Evolutionary conservation across 331 rosid species (phyloP).

Genomic region (Erythrophleum ivorense): DNA sequence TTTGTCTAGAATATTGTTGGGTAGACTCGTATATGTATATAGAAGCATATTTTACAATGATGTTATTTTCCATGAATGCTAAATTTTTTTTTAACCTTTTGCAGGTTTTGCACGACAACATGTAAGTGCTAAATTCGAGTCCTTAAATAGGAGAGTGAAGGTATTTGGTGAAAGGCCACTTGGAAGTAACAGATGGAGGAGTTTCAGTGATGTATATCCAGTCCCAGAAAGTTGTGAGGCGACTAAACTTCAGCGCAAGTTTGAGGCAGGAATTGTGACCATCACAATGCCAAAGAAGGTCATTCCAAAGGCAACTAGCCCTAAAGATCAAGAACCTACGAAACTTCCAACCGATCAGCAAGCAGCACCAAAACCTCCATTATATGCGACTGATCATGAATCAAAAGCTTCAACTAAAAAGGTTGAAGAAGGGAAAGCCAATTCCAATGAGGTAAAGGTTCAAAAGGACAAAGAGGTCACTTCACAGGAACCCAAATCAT

Average conservation of each 20-base stretch:
- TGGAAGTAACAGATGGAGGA: slow-evolving; percentile 16
- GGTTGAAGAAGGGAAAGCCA: background rate
- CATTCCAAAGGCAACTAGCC: background rate
- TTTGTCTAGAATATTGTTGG: too few relatives aligned
- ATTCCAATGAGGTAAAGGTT: background rate
- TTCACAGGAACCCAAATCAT: slow-evolving; percentile 14
- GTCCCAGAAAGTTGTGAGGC: slow-evolving; percentile 44
- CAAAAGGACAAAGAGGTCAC: slow-evolving; percentile 17
- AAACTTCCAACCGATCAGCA: background rate
- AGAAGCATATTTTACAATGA: too few relatives aligned
- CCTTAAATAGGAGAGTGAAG: slow-evolving; percentile 34
- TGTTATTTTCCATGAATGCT: background rate
- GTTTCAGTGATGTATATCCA: slow-evolving; percentile 39
- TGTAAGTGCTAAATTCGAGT: slow-evolving; percentile 44
- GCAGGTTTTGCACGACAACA: slow-evolving; percentile 39
- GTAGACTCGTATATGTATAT: too few relatives aligned
- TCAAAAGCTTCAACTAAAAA: background rate
- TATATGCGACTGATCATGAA: background rate
- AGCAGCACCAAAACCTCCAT: background rate
- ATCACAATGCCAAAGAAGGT: slow-evolving; percentile 39
- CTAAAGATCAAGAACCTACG: background rate
- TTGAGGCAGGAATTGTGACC: slow-evolving; percentile 35
- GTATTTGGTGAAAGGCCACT: slow-evolving; percentile 46
- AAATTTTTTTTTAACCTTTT: background rate
- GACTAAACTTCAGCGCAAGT: slow-evolving; percentile 14